Evolutionary conservation across 495 filamentous ascomycete genomes (phyloP).

Genomic region (Zalerion maritima): DNA sequence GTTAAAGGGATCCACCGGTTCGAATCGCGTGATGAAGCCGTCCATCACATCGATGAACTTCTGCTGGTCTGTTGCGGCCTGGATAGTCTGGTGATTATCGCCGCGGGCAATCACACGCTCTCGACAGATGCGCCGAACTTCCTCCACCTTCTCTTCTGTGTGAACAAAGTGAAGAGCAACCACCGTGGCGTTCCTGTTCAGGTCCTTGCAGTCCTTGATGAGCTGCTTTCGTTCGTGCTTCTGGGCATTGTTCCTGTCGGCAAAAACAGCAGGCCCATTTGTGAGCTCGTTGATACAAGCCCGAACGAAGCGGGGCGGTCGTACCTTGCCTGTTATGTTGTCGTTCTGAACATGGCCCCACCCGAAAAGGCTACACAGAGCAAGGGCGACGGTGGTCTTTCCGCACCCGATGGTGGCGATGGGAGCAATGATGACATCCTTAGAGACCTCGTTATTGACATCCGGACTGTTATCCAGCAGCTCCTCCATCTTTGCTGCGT

Average conservation of each 20-base stretch:
- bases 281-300: slow-evolving; percentile 46
- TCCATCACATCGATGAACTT: slow-evolving; percentile 89
- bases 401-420: slow-evolving; percentile 90
- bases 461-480: slow-evolving; percentile 9
- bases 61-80: slow-evolving; percentile 47
- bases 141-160: slow-evolving; percentile 43
- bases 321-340: slow-evolving; percentile 68
- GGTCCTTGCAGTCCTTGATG: slow-evolving; percentile 55
- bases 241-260: slow-evolving; percentile 89
- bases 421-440: slow-evolving; percentile 64
- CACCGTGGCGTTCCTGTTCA: slow-evolving; percentile 46
- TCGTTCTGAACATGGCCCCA: slow-evolving; percentile 98
- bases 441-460: slow-evolving; percentile 28
- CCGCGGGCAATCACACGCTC: slow-evolving; percentile 70
- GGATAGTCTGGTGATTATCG: slow-evolving; percentile 97
- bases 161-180: slow-evolving; percentile 94
- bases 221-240: slow-evolving; percentile 75
- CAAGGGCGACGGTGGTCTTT: slow-evolving; percentile 85
- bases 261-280: slow-evolving; percentile 57
- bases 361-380: slow-evolving; percentile 65
- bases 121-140: slow-evolving; percentile 60
- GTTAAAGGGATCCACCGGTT: slow-evolving; percentile 47
- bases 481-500: slow-evolving; percentile 36
- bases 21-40: slow-evolving; percentile 76
- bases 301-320: slow-evolving; percentile 57